Conservation (phyloP, 208 protist species). For the Trypanosoma platydactyli region DNA sequence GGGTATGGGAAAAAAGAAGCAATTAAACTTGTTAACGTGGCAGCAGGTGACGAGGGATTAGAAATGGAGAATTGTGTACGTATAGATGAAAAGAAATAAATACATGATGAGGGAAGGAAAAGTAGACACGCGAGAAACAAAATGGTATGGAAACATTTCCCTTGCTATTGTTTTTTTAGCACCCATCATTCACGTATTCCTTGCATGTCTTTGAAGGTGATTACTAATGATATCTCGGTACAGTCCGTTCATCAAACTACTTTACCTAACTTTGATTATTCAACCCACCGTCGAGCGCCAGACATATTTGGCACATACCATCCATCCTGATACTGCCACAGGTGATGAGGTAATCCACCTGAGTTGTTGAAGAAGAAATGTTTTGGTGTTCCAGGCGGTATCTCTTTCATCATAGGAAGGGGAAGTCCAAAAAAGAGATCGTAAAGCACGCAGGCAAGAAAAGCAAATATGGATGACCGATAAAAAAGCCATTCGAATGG, state of each 20-base stretch:
- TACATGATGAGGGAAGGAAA: too few relatives aligned
- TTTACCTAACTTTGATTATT: slow-evolving; percentile 31
- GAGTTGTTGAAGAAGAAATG: slow-evolving; percentile 90
- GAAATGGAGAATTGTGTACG: too few relatives aligned
- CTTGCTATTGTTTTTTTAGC: too few relatives aligned
- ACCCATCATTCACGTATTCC: too few relatives aligned
- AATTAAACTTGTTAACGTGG: too few relatives aligned
- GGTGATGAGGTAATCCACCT: slow-evolving; percentile 77
- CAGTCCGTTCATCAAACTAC: too few relatives aligned
- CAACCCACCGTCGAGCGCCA: slow-evolving; percentile 71
- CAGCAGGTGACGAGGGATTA: too few relatives aligned
- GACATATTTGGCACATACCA: slow-evolving; percentile 91
- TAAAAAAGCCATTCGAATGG: slow-evolving; percentile 92
- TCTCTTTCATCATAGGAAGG: slow-evolving; percentile 84
- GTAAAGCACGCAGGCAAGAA: slow-evolving; percentile 69
- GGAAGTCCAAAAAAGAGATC: slow-evolving; percentile 86
- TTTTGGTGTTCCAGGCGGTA: slow-evolving; percentile 65
- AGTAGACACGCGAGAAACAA: too few relatives aligned
- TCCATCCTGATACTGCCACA: slow-evolving; percentile 90
- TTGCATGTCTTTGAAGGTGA: too few relatives aligned
- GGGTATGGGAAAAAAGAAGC: slow-evolving; percentile 23
- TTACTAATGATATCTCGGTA: too few relatives aligned
- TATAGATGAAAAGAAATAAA: too few relatives aligned
- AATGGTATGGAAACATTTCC: too few relatives aligned
- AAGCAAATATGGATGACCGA: slow-evolving; percentile 64